phyloP scores from a whole-genome alignment of 2,329 filamentous ascomycete species.

The Escovopsis sp. region DNA sequence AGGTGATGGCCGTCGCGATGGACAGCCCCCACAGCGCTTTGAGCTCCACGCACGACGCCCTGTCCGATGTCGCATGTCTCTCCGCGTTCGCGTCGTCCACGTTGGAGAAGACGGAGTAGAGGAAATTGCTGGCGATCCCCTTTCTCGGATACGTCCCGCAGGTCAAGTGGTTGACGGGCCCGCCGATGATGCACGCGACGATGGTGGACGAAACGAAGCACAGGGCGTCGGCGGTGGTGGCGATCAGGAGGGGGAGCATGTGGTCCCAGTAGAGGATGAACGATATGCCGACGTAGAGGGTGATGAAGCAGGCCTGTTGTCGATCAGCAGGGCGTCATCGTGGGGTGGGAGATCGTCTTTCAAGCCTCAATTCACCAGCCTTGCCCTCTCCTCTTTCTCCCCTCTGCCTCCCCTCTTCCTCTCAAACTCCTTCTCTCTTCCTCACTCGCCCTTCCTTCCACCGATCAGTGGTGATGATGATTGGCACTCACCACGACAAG shows the following conservation, averaged over 20 bases:
- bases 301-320: slow-evolving; percentile 46
- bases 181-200: slow-evolving; percentile 61
- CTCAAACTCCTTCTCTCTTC: too few species aligned
- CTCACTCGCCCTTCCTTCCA: too few species aligned
- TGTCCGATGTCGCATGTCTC: too few species aligned
- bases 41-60: slow-evolving; percentile 62
- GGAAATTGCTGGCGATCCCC: slow-evolving; percentile 27
- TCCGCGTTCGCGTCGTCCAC: too few species aligned
- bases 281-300: slow-evolving; percentile 64
- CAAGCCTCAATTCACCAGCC: too few species aligned
- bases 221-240: slow-evolving; percentile 46
- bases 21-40: slow-evolving; percentile 79
- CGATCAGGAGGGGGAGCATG: slow-evolving; percentile 59
- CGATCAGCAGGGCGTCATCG: too few species aligned
- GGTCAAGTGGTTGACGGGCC: slow-evolving; percentile 62
- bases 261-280: slow-evolving; percentile 70
- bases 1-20: slow-evolving; percentile 62
- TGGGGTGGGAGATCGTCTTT: neutral
- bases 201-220: slow-evolving; percentile 67
- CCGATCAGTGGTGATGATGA: neutral
- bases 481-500: slow-evolving; percentile 57
- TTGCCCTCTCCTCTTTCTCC: too few species aligned
- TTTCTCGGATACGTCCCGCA: slow-evolving; percentile 40
- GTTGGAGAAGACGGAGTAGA: slow-evolving; percentile 28
- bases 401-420: too few species aligned